Percentiles rank a stretch among this genome's conserved stretches.
These are phyloP conservation scores for Chalaropsis thielavioides DNA, from an alignment of 2,329 filamentous ascomycete species.

Conservation along the genomic window DNA sequence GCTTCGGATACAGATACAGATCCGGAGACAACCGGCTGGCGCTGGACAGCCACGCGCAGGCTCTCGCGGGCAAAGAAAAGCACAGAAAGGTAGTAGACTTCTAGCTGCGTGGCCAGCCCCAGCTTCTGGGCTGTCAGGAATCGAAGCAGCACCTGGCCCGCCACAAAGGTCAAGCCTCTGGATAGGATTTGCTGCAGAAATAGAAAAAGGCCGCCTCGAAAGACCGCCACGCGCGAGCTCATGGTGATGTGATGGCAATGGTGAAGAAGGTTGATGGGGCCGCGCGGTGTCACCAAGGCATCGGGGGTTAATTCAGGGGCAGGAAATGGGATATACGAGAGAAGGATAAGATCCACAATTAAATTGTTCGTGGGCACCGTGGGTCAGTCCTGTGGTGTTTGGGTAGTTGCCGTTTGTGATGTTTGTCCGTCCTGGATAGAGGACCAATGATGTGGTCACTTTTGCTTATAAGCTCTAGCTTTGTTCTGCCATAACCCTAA, in stretches of 20 bases:
- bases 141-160: slow-evolving; percentile 82
- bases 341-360: not conserved
- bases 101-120: slow-evolving; percentile 76
- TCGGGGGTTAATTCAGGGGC: not conserved
- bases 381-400: not conserved
- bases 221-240: slow-evolving; percentile 24
- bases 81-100: slow-evolving; percentile 85
- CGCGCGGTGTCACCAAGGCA: not conserved
- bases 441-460: not conserved
- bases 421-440: not conserved
- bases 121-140: slow-evolving; percentile 74
- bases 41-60: slow-evolving; percentile 77
- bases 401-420: not conserved
- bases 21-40: slow-evolving; percentile 34
- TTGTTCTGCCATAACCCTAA: slow-evolving; percentile 1
- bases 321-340: not conserved
- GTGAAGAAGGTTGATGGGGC: not conserved
- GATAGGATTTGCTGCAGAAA: slow-evolving; percentile 79
- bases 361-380: not conserved
- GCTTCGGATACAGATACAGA: not conserved
- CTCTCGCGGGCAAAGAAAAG: slow-evolving; percentile 90
- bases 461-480: not conserved
- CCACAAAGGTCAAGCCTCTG: slow-evolving; percentile 74
- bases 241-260: not conserved
- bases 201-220: slow-evolving; percentile 67